A percentile compares a stretch with the other conserved stretches of the same genome.
phyloP scores from a whole-genome alignment of 306 rosid species.

The Pyrus betulifolia region DNA sequence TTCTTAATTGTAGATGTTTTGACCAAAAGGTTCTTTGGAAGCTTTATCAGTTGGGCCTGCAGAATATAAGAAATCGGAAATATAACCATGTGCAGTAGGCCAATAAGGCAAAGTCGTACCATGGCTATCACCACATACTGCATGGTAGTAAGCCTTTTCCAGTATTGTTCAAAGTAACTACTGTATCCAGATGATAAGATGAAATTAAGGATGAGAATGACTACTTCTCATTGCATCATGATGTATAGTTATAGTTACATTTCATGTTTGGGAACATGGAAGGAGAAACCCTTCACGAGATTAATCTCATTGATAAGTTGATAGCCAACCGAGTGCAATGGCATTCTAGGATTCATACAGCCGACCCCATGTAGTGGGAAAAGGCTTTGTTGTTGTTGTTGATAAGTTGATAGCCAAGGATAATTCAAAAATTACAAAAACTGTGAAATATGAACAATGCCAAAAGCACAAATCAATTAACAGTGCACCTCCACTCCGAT shows the following conservation, averaged over 20 bases:
- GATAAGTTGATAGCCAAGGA: neutral
- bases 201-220: neutral
- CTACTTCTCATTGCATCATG: neutral
- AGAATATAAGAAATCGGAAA: neutral
- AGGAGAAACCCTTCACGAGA: neutral
- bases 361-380: too few relatives aligned
- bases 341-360: too few relatives aligned
- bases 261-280: neutral
- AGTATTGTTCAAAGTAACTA: too few relatives aligned
- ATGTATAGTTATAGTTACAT: neutral
- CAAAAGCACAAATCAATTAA: neutral
- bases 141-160: neutral
- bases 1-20: conserved; percentile 57
- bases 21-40: conserved; percentile 73
- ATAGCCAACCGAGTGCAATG: too few relatives aligned
- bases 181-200: neutral
- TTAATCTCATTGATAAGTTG: too few relatives aligned
- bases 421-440: neutral
- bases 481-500: neutral
- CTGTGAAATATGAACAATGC: neutral
- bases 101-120: neutral
- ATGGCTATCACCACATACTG: neutral
- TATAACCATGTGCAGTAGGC: neutral
- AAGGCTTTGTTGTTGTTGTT: too few relatives aligned
- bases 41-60: conserved; percentile 67